Conservation (phyloP, 225 moss, liverwort and hornwort genomes). For the Bryum argenteum region DNA sequence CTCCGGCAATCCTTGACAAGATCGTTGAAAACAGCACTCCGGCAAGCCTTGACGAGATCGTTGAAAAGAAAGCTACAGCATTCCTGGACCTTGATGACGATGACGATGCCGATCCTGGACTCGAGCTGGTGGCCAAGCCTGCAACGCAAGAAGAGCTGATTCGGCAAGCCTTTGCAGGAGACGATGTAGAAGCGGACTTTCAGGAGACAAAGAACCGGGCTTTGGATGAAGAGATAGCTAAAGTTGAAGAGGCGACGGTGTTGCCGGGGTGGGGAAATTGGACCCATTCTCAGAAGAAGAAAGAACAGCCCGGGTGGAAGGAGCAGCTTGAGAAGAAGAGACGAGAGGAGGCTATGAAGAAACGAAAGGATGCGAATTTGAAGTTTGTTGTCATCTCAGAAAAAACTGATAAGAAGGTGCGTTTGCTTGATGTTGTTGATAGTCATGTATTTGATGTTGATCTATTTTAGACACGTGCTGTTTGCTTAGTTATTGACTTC, state of each 20-base stretch:
- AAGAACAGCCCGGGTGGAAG: slow-evolving; percentile 69
- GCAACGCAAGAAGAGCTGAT: slow-evolving; percentile 80
- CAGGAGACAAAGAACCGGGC: slow-evolving; percentile 68
- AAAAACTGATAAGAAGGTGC: slow-evolving; percentile 84
- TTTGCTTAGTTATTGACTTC: slow-evolving; percentile 4
- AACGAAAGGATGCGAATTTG: slow-evolving; percentile 80
- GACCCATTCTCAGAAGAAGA: slow-evolving; percentile 70
- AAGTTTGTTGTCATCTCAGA: slow-evolving; percentile 89
- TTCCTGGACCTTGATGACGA: slow-evolving; percentile 48
- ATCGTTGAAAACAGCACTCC: slow-evolving; percentile 1
- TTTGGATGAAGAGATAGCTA: slow-evolving; percentile 69
- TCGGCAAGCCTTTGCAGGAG: slow-evolving; percentile 96
- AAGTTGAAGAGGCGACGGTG: slow-evolving; percentile 53
- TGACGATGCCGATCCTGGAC: slow-evolving; percentile 38
- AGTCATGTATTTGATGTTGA: background rate
- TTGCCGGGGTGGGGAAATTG: slow-evolving; percentile 99
- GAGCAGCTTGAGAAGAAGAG: slow-evolving; percentile 61
- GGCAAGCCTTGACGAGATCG: slow-evolving; percentile 14
- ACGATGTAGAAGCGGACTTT: slow-evolving; percentile 95
- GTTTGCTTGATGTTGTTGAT: slow-evolving; percentile 16
- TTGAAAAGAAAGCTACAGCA: slow-evolving; percentile 24
- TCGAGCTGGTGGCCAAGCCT: slow-evolving; percentile 38
- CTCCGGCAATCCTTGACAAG: slow-evolving; percentile 24
- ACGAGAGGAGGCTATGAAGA: slow-evolving; percentile 57
- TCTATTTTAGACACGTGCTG: background rate